A percentile compares a stretch with the other conserved stretches of the same genome.
Conservation (phyloP, 2,329 filamentous ascomycete species). For the Aspergillus fijiensis region DNA sequence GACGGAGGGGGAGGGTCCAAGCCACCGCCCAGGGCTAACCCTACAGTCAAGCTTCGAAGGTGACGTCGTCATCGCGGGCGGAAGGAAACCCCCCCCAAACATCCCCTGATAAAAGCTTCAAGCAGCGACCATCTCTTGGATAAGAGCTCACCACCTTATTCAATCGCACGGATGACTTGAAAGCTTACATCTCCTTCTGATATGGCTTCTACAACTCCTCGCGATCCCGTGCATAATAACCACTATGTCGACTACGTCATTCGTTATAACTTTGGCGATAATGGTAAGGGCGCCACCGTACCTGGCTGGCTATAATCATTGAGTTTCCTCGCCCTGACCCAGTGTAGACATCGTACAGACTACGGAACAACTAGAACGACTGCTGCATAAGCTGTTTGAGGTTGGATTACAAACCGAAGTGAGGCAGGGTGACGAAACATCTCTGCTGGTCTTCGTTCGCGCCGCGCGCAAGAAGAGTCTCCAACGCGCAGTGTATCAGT, state of each 20-base stretch:
- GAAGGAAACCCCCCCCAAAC: background rate
- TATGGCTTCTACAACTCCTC: slow-evolving; percentile 33
- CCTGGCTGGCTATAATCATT: background rate
- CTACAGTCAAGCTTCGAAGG: background rate
- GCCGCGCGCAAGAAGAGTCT: slow-evolving; percentile 71
- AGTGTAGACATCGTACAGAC: slow-evolving; percentile 65
- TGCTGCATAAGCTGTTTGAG: slow-evolving; percentile 71
- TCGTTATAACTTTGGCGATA: slow-evolving; percentile 69
- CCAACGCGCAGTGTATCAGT: slow-evolving; percentile 78
- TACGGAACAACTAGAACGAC: slow-evolving; percentile 71
- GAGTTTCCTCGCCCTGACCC: slow-evolving; percentile 12
- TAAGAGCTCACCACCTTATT: background rate
- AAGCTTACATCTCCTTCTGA: background rate
- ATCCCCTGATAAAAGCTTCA: background rate
- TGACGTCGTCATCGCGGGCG: slow-evolving; percentile 9
- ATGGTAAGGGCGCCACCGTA: slow-evolving; percentile 51
- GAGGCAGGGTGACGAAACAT: slow-evolving; percentile 71
- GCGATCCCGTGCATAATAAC: slow-evolving; percentile 48
- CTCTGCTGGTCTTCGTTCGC: slow-evolving; percentile 80
- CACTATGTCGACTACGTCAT: slow-evolving; percentile 88
- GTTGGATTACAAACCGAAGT: slow-evolving; percentile 87
- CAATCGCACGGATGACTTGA: background rate
- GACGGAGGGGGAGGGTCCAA: background rate
- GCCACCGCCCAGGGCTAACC: slow-evolving; percentile 8
- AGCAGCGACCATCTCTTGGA: background rate